Evolutionary conservation across 371 early-diverging fungal genomes (phyloP), one percentile per base, ranked within the genome.

Genomic region (Choanephora cucurbitarum): DNA sequence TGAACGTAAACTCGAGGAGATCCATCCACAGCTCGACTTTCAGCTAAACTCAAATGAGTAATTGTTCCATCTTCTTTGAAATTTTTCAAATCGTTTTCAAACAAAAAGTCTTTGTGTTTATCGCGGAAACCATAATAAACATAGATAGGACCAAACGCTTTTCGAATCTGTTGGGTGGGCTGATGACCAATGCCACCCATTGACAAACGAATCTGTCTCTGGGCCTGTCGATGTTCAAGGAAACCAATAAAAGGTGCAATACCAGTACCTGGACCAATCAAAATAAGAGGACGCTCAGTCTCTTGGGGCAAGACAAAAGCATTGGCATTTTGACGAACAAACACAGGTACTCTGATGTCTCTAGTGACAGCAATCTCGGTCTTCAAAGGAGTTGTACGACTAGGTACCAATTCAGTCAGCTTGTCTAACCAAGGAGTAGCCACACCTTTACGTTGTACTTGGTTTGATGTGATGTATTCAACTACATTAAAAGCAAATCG

Each of bases 181-280:
- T 64, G 52, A 8, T 62, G 58, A 1, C 81, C 80, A 11, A 75
- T 47, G 9, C 69, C 68, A 7, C 79, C 79, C 69, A 77, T 69
- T 2, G 56, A 48, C 24, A 56, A 37, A 21, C 77, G 70, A 19
- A 81, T 72, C 24, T 58, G 44, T 19, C 71, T 70, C 45, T 82
- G 80, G 9, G 58, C 52, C 28, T 74, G 78, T 23, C 81, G 73
- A 52, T 92, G 90, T 51, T 87, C 71, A 28, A 92, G 65, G 63
- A 95, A 95, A 1, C 91, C 89, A 33, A 92, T 70, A 48, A 94
- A 91, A 11, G 96, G 95, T 6, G 96, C 90, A 46, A 96, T 80
- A 24, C 96, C 96, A 5, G 96, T 94, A 49, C 96, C 96, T 4
- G 93, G 89, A 1, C 92, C 88, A 22, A 96, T 80, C 70, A 95